Evolutionary conservation across 2,329 filamentous ascomycete species (phyloP).

Genomic region (Mariannaea elegans): DNA sequence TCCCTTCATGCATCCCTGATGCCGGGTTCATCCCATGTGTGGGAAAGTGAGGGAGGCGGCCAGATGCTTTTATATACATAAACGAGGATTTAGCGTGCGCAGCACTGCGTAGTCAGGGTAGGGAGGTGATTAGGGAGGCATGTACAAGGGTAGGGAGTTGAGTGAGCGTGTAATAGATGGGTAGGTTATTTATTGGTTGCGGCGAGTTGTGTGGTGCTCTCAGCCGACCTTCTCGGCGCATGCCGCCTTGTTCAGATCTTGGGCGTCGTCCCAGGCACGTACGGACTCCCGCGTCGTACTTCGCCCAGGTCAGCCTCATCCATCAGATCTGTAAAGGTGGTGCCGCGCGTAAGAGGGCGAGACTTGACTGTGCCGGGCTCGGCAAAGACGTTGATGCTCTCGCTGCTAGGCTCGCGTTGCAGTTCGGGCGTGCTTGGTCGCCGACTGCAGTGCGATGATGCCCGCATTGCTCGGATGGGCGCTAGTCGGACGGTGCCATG

Average conservation of each 20-base stretch:
- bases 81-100: constrained; percentile 2
- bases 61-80: neutral
- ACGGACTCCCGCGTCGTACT: constrained; percentile 53
- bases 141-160: neutral
- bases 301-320: constrained; percentile 55
- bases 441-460: constrained; percentile 36
- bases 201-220: neutral
- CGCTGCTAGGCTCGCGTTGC: constrained; percentile 54
- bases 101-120: constrained; percentile 2
- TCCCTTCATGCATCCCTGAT: constrained; percentile 21
- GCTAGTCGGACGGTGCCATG: constrained; percentile 43
- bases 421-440: constrained; percentile 45
- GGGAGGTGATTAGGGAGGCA: constrained; percentile 4
- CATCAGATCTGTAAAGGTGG: constrained; percentile 65
- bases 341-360: constrained; percentile 45
- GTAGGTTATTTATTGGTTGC: neutral
- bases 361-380: constrained; percentile 52
- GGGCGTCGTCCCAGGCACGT: constrained; percentile 50
- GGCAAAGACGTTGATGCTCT: constrained; percentile 63
- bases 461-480: constrained; percentile 53
- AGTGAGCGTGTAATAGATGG: neutral
- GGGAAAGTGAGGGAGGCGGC: constrained; percentile 1
- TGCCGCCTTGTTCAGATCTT: constrained; percentile 36
- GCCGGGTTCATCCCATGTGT: constrained; percentile 16
- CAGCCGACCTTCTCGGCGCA: neutral